Base-by-base conservation (phyloP, 2,329 filamentous ascomycete species). In the Penicillium sp. region DNA sequence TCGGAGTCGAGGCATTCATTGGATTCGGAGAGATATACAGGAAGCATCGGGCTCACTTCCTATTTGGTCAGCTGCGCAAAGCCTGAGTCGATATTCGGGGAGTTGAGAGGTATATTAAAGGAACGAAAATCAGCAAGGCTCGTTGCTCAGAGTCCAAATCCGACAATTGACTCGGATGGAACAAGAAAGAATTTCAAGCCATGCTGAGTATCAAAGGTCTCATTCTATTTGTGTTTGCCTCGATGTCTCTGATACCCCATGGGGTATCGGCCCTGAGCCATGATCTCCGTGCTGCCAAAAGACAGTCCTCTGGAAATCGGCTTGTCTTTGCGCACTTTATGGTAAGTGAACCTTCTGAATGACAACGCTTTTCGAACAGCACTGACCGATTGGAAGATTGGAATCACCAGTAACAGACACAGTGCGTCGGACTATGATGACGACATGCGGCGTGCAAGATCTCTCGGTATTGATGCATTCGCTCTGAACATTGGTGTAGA, bases 401-500 rank as follows among this genome's bases (percentile, higher is more conserved):
- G 75, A 8, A 76, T 77, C 19, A 67, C 71, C 19, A 66, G 70
- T 33, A 68, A 75, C 34, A 70, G 75, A 28, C 62, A 61, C 36
- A 73, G 67, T 43, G 58, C 74, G n/a, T 56, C 65, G 5, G 75
- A 77, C 45, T 78, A 73, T 48, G 75, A 78, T 33, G 67, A 72
- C 28, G 75, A 78, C 47, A 77, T 77, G 71, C 61, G 66, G 48
- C 69, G 67, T 1, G 76, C 75, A 11, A 75, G 74, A 47, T 63
- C 66, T 36, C 53, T 68, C 41, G 63, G 71, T 16, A 75, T 78
- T 38, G 76, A 78, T 41, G 74, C 74, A 3, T 78, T 78, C 59
- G 76, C 75, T 1, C 67, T 79, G 42, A 79, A 78, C 42, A 77
- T 79, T 38, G 76, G 75, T 12, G 60, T 64, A 5, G 76, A 80